Evolutionary conservation across 2,329 filamentous ascomycete genomes (phyloP).

Genomic region (Penicillium sp.): DNA sequence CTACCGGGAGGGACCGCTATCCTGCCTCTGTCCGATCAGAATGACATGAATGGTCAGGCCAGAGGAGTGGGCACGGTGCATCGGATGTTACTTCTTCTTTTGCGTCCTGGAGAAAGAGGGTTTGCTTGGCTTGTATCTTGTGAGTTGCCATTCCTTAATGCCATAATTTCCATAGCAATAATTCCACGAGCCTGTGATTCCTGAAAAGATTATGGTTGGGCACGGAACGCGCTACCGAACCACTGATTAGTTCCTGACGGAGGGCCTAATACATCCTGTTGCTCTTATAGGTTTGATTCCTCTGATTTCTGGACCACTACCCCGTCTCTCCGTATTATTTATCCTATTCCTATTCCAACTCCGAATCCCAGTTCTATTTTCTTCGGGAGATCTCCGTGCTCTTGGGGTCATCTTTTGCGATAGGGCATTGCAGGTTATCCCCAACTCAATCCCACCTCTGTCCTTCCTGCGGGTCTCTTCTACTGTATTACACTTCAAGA

Average conservation of each 20-base stretch:
- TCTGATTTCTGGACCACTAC: background rate
- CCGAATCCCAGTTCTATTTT: background rate
- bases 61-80: background rate
- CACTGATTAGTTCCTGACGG: background rate
- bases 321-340: background rate
- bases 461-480: background rate
- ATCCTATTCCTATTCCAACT: background rate
- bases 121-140: background rate
- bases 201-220: background rate
- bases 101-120: background rate
- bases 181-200: background rate
- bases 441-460: background rate
- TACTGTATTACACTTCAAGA: too few relatives aligned
- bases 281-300: conserved; percentile 1
- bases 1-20: background rate
- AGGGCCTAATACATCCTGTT: background rate
- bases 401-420: background rate
- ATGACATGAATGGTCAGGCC: background rate
- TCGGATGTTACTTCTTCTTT: background rate
- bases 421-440: background rate
- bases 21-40: background rate
- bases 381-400: background rate
- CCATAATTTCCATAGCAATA: background rate
- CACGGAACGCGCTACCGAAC: background rate
- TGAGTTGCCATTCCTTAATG: background rate